A percentile compares a stretch with the other conserved stretches of the same genome.
Conservation (phyloP, 2,329 filamentous ascomycete genomes). For the Colletotrichum plurivorum region DNA sequence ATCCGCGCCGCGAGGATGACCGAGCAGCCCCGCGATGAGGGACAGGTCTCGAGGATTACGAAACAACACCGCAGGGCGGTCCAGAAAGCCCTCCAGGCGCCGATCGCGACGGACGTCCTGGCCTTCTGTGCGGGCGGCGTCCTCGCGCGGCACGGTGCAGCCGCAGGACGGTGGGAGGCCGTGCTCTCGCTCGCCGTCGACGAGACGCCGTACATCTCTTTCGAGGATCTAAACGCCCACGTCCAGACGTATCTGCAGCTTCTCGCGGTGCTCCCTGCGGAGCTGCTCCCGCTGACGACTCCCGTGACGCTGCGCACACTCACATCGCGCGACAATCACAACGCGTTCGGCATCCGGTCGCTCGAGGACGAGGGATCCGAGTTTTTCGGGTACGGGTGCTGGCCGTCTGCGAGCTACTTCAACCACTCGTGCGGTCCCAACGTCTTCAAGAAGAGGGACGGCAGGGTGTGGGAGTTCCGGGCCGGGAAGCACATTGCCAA, state of each 20-base stretch:
- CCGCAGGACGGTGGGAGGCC: constrained; percentile 12
- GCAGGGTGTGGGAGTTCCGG: constrained; percentile 31
- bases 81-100: constrained; percentile 29
- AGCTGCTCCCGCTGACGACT: constrained; percentile 22
- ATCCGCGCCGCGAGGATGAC: constrained; percentile 21
- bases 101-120: constrained; percentile 25
- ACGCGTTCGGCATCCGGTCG: constrained; percentile 35
- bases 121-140: constrained; percentile 32
- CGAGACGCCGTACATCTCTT: constrained; percentile 24
- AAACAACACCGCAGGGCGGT: constrained; percentile 30
- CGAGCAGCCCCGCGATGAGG: not conserved
- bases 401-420: constrained; percentile 36
- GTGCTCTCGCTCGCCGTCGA: constrained; percentile 31
- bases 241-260: constrained; percentile 30
- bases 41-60: not conserved
- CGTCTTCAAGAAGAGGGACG: constrained; percentile 24
- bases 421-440: constrained; percentile 37
- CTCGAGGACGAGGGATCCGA: constrained; percentile 38
- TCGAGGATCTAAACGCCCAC: constrained; percentile 28
- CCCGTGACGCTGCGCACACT: constrained; percentile 18
- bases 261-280: constrained; percentile 25
- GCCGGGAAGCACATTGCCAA: constrained; percentile 2
- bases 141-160: constrained; percentile 16
- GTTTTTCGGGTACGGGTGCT: constrained; percentile 37
- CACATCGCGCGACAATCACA: constrained; percentile 35